Conservation (phyloP, 1,284 basidiomycete genomes). For the Trametes sp. region DNA sequence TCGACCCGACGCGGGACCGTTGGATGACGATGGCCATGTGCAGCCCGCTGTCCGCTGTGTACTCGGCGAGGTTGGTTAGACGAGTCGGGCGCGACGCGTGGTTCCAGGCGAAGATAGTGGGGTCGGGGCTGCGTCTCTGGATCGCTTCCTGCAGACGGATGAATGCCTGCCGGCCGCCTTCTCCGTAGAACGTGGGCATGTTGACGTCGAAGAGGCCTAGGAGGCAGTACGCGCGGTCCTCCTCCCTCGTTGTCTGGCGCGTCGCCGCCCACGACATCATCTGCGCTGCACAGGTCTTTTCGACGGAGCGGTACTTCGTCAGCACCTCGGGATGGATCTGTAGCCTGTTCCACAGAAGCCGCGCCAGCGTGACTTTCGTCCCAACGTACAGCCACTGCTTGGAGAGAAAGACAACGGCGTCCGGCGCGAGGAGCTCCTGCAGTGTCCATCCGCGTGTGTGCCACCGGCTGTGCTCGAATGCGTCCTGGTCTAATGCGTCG, state of each 20-base stretch:
- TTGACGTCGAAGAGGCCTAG: slow-evolving; percentile 9
- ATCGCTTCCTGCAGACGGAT: slow-evolving; percentile 7
- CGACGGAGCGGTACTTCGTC: background rate
- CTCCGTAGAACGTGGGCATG: slow-evolving; percentile 8
- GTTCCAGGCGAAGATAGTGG: slow-evolving; percentile 1
- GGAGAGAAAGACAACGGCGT: slow-evolving; percentile 8
- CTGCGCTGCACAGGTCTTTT: background rate
- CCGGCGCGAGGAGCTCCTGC: slow-evolving; percentile 16
- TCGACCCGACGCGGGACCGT: background rate
- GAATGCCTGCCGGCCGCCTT: slow-evolving; percentile 1
- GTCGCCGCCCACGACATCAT: slow-evolving; percentile 1
- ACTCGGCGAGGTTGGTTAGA: background rate
- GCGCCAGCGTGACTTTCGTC: slow-evolving; percentile 10
- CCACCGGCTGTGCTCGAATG: slow-evolving; percentile 1
- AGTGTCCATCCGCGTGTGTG: background rate
- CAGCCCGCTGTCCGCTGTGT: background rate
- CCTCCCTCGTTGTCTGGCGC: background rate
- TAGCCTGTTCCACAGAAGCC: background rate
- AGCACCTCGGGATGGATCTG: background rate
- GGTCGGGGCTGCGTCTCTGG: background rate
- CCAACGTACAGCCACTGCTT: slow-evolving; percentile 3
- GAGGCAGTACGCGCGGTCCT: slow-evolving; percentile 13
- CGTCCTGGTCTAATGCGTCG: background rate
- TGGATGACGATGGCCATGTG: background rate
- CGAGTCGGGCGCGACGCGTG: background rate